phyloP scores from a whole-genome alignment of 1,139 yeast genomes.

The Sugiyamaella xylanicola region DNA sequence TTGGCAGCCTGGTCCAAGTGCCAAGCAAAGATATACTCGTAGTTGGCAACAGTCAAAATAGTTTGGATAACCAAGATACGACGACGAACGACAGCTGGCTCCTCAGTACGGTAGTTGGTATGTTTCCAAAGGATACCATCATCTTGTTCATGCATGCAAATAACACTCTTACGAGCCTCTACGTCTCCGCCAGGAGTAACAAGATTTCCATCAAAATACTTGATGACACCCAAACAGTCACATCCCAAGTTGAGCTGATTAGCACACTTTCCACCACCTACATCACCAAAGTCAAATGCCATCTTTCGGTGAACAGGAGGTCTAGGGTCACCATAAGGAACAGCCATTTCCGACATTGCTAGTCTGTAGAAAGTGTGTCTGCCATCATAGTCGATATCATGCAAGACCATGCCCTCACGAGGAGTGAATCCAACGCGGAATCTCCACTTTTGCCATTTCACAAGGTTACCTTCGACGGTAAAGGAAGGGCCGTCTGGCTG shows the following conservation, averaged over 20 bases:
- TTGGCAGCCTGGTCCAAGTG: constrained; percentile 84
- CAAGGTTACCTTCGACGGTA: constrained; percentile 58
- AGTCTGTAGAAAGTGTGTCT: constrained; percentile 79
- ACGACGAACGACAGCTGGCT: constrained; percentile 78
- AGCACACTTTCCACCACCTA: constrained; percentile 83
- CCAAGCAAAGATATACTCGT: constrained; percentile 78
- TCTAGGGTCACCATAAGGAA: constrained; percentile 89
- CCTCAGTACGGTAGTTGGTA: constrained; percentile 75
- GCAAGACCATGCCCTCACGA: constrained; percentile 83
- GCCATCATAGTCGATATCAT: constrained; percentile 78
- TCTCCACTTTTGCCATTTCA: constrained; percentile 90
- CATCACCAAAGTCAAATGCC: constrained; percentile 90
- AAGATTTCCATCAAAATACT: constrained; percentile 70
- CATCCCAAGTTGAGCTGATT: constrained; percentile 78
- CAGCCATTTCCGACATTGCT: constrained; percentile 85
- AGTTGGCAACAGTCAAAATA: constrained; percentile 87
- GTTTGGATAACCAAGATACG: constrained; percentile 85
- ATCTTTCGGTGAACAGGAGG: constrained; percentile 90
- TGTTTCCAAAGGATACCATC: constrained; percentile 81
- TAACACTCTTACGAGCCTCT: constrained; percentile 65
- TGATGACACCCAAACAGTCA: constrained; percentile 86
- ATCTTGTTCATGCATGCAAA: constrained; percentile 91
- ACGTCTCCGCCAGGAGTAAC: constrained; percentile 68
- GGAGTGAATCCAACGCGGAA: constrained; percentile 73
- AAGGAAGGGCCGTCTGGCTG: constrained; percentile 92